phyloP scores from a whole-genome alignment of 495 filamentous ascomycete genomes.

The Penicillium cataractarum region DNA sequence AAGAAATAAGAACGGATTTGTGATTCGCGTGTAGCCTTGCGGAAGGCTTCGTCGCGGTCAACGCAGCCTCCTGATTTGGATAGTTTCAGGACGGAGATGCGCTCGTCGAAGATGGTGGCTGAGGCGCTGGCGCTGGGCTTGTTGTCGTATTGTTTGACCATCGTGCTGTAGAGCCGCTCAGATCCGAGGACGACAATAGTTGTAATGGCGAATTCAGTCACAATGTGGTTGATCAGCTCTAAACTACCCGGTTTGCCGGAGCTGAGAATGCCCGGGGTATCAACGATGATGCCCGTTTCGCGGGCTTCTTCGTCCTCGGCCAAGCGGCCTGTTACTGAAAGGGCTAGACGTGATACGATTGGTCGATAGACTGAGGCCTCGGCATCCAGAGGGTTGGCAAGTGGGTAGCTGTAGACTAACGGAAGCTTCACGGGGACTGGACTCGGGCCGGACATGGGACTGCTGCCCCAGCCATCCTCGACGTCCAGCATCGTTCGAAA shows the following conservation, averaged over 20 bases:
- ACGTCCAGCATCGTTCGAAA: conserved; percentile 87
- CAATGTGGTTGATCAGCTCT: conserved; percentile 78
- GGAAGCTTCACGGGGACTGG: conserved; percentile 88
- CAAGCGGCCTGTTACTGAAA: conserved; percentile 76
- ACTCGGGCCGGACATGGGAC: conserved; percentile 87
- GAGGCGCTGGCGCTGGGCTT: conserved; percentile 59
- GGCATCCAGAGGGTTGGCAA: conserved; percentile 69
- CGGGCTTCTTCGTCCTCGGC: conserved; percentile 74
- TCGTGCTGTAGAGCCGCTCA: conserved; percentile 75
- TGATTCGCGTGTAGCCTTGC: conserved; percentile 69
- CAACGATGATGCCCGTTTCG: conserved; percentile 79
- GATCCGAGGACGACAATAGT: conserved; percentile 84
- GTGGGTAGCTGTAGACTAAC: conserved; percentile 87
- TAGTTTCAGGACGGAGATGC: conserved; percentile 73
- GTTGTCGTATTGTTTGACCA: conserved; percentile 71
- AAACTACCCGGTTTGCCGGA: conserved; percentile 62
- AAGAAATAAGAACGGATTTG: conserved; percentile 94
- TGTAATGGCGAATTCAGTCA: conserved; percentile 85
- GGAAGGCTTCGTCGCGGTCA: conserved; percentile 74
- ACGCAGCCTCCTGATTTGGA: conserved; percentile 89
- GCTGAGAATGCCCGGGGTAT: conserved; percentile 74
- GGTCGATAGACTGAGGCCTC: conserved; percentile 72
- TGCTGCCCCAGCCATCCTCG: conserved; percentile 87
- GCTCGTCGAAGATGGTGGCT: conserved; percentile 54
- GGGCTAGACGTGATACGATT: conserved; percentile 73